Evolutionary conservation across 2,329 filamentous ascomycete species (phyloP), one percentile per base, ranked within the genome.

Genomic region (Ophiostoma ips): DNA sequence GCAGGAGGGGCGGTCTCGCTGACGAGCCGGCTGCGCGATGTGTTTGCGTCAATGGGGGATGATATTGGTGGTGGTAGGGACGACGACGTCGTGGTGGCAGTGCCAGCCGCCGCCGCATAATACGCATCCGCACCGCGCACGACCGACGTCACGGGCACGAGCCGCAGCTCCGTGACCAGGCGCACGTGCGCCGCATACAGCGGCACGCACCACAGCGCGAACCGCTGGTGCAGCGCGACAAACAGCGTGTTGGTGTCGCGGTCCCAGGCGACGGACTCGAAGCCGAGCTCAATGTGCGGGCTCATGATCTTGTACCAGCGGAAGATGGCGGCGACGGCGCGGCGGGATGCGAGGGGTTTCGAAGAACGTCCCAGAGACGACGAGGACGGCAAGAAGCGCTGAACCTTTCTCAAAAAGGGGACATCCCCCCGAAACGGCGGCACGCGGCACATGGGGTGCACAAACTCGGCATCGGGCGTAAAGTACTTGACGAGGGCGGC

Each of bases 251-350:
- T 69, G 19, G 75, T 76, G 2, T 71, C 59, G 58, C 79, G 67
- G 60, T 94, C 86, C 59, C 81, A 85, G 15, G 82, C 84, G 83
- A 55, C 19, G 3, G 72, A 75, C 55, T 87, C 75, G 16, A 95
- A 70, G 1, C 73, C 67, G 12, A 90, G 66, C 40, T 81, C 72
- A 56, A 92, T 84, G 16, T 71, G 68, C 0, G 88, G 88, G 54
- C 81, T 87, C 61, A 94, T 70, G 55, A 90, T 83, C 60, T 87
- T 86, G 65, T 94, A 90, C 84, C 84, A 89, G 37, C 79, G 77
- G 60, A 87, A 94, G 51, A 94, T 81, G 57, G 73, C 71, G 45
- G 75, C 67, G 16, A 94, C 71, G 6, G 85, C 61, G 66, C 72
- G 78, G 40, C 85, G 73, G 10, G 84, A 89, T 81, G 76, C 5